Percentiles rank a stretch among this genome's conserved stretches.
Evolutionary conservation across 805 yeast genomes (phyloP).

Genomic region (Wickerhamiella spandovensis): DNA sequence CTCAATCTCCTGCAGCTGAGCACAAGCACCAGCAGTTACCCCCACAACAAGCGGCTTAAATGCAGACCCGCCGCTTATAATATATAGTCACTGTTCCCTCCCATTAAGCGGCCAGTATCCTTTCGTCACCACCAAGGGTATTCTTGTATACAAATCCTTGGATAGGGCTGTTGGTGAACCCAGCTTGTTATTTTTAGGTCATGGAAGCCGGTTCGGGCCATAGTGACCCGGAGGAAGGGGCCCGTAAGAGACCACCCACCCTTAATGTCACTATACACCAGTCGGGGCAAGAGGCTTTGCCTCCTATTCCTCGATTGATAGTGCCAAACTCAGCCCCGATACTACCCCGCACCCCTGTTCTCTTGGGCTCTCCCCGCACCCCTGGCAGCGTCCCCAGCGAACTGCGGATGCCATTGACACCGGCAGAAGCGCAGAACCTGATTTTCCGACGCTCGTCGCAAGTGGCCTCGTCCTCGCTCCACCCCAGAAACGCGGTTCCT

Average conservation of each 20-base stretch:
- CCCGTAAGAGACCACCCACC: not conserved
- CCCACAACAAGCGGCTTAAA: not conserved
- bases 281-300: not conserved
- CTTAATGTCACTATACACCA: not conserved
- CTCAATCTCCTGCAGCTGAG: not conserved
- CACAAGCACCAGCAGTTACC: not conserved
- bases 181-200: not conserved
- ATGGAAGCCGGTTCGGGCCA: not conserved
- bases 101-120: not conserved
- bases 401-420: conserved; percentile 5
- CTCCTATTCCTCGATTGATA: not conserved
- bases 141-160: not conserved
- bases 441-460: not conserved
- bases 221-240: not conserved
- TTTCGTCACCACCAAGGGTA: not conserved
- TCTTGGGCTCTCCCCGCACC: not conserved
- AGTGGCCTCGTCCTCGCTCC: conserved; percentile 1
- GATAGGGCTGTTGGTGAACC: not conserved
- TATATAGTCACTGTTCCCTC: not conserved
- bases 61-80: not conserved
- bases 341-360: not conserved
- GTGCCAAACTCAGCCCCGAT: not conserved
- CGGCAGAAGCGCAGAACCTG: conserved; percentile 3
- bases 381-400: not conserved
- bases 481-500: conserved; percentile 6